Conservation (phyloP, 331 rosid genomes). For the Quercus lobata region DNA sequence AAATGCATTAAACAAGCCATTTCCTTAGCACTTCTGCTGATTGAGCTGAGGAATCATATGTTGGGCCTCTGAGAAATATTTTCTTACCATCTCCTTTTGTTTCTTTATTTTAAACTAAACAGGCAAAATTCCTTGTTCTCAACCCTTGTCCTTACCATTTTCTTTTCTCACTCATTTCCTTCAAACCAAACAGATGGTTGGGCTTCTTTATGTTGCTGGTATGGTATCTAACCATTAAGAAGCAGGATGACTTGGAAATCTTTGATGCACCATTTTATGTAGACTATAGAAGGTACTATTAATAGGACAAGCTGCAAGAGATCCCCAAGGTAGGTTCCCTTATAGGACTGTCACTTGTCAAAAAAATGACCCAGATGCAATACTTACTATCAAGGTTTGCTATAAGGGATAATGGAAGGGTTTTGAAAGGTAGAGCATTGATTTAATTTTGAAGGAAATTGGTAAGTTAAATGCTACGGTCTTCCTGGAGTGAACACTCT, state of each 20-base stretch:
- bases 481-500: slow-evolving; percentile 10
- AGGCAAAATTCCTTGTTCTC: neutral
- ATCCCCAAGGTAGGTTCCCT: neutral
- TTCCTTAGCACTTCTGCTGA: neutral
- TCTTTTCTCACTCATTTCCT: neutral
- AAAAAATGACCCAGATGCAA: neutral
- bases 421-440: neutral
- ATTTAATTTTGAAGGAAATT: neutral
- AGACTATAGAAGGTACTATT: neutral
- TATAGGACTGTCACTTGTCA: neutral
- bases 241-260: neutral
- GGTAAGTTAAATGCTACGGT: neutral
- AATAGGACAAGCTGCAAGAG: neutral
- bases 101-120: neutral
- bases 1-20: neutral
- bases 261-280: neutral
- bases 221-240: neutral
- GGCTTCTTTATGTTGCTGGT: neutral
- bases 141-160: neutral
- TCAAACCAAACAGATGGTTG: neutral
- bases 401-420: neutral
- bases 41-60: neutral
- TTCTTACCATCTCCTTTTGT: neutral
- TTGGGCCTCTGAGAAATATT: neutral
- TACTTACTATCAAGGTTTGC: neutral